phyloP scores from a whole-genome alignment of 176 grass and related monocot genomes.

The Zoysia japonica region DNA sequence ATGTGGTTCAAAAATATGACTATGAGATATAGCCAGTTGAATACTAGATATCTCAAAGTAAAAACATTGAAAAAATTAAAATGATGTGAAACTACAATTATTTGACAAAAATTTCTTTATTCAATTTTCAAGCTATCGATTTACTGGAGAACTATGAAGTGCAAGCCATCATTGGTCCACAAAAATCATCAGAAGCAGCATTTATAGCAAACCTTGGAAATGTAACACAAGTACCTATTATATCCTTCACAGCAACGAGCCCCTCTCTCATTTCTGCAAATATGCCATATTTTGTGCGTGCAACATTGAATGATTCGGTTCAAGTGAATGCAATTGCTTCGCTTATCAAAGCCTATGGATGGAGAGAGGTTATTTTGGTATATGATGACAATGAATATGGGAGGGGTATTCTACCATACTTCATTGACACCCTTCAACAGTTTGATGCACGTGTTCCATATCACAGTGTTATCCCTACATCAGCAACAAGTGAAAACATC shows the following conservation, averaged over 20 bases:
- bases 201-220: conserved; percentile 60
- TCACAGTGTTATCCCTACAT: conserved; percentile 35
- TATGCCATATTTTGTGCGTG: conserved; percentile 51
- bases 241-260: conserved; percentile 65
- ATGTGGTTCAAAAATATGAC: too few relatives aligned
- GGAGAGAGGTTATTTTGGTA: conserved; percentile 51
- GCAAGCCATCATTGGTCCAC: conserved; percentile 53
- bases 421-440: conserved; percentile 51
- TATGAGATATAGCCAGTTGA: too few relatives aligned
- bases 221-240: conserved; percentile 46
- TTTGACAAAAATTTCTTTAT: too few relatives aligned
- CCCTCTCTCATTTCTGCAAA: conserved; percentile 35
- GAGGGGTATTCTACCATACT: conserved; percentile 50
- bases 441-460: conserved; percentile 43
- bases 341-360: conserved; percentile 48
- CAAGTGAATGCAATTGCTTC: conserved; percentile 46
- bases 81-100: too few relatives aligned
- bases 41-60: too few relatives aligned
- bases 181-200: conserved; percentile 47
- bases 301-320: conserved; percentile 41
- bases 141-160: conserved; percentile 48
- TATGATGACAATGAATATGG: conserved; percentile 63
- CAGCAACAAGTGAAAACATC: conserved; percentile 32
- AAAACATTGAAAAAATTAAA: too few relatives aligned
- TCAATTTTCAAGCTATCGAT: conserved; percentile 40